phyloP scores from a whole-genome alignment of 164 flowering plant genomes.

The Paratinospora sagittata region DNA sequence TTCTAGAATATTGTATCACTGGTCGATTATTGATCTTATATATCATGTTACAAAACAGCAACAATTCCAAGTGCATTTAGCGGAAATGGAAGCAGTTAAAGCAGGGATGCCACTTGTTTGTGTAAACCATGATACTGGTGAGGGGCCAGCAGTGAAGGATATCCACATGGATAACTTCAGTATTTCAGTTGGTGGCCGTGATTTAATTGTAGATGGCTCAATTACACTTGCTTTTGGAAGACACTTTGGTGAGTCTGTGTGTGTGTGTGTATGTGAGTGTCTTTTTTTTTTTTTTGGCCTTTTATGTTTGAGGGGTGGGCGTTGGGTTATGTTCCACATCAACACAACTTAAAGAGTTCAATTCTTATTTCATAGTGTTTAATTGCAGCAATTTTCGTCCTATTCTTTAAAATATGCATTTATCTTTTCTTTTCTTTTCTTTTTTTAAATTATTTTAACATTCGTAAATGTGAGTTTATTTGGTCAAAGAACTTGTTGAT shows the following conservation, averaged over 20 bases:
- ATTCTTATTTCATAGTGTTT: neutral
- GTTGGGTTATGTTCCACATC: neutral
- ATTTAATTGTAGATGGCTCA: constrained; percentile 79
- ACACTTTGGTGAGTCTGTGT: constrained; percentile 68
- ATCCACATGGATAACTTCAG: constrained; percentile 89
- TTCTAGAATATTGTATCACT: neutral
- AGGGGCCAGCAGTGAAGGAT: constrained; percentile 70
- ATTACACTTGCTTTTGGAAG: constrained; percentile 87
- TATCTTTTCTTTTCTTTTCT: neutral
- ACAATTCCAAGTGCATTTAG: constrained; percentile 81
- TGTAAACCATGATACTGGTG: constrained; percentile 64
- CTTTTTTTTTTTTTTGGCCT: neutral
- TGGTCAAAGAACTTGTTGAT: too few relatives aligned
- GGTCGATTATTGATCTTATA: neutral
- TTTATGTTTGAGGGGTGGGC: neutral
- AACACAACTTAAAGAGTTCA: neutral
- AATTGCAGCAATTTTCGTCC: neutral
- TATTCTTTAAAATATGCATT: constrained; percentile 1
- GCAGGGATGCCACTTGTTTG: constrained; percentile 93
- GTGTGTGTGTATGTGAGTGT: neutral
- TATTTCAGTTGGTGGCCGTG: constrained; percentile 96
- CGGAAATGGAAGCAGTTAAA: constrained; percentile 93
- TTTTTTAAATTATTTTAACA: too few relatives aligned
- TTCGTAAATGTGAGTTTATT: too few relatives aligned
- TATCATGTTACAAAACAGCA: constrained; percentile 33